phyloP scores from a whole-genome alignment of 202 grass and related monocot genomes.

The Carex arenaria region DNA sequence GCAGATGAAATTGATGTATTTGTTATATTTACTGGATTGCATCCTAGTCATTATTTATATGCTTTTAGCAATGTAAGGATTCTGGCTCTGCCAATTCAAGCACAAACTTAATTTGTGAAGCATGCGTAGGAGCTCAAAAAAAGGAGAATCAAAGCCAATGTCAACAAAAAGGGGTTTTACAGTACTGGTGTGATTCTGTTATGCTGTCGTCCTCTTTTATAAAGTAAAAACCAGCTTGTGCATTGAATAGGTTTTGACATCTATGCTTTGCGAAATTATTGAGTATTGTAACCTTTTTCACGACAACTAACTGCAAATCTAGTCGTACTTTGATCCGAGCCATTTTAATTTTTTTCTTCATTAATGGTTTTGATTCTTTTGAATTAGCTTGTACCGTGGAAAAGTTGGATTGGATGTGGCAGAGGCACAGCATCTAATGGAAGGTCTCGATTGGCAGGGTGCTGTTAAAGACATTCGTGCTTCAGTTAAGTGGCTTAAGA shows the following conservation, averaged over 20 bases:
- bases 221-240: too few relatives aligned
- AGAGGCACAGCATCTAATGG: constrained; percentile 87
- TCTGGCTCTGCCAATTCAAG: not conserved
- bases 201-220: too few relatives aligned
- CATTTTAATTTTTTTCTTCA: constrained; percentile 5
- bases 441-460: constrained; percentile 76
- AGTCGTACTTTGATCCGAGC: not conserved
- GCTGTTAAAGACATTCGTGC: constrained; percentile 85
- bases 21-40: not conserved
- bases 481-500: constrained; percentile 95
- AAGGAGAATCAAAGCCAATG: not conserved
- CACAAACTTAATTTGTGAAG: not conserved
- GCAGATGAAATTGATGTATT: not conserved
- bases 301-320: not conserved
- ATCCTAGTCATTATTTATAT: not conserved
- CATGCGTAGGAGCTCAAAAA: not conserved
- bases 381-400: constrained; percentile 75
- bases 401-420: constrained; percentile 83
- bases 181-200: not conserved
- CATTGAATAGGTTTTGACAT: too few relatives aligned
- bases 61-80: not conserved
- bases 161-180: not conserved
- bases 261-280: not conserved
- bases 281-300: not conserved
- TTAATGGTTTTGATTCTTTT: not conserved